A percentile compares a stretch with the other conserved stretches of the same genome.
phyloP scores from a whole-genome alignment of 139 green algal species.

The Chlorella sp. region DNA sequence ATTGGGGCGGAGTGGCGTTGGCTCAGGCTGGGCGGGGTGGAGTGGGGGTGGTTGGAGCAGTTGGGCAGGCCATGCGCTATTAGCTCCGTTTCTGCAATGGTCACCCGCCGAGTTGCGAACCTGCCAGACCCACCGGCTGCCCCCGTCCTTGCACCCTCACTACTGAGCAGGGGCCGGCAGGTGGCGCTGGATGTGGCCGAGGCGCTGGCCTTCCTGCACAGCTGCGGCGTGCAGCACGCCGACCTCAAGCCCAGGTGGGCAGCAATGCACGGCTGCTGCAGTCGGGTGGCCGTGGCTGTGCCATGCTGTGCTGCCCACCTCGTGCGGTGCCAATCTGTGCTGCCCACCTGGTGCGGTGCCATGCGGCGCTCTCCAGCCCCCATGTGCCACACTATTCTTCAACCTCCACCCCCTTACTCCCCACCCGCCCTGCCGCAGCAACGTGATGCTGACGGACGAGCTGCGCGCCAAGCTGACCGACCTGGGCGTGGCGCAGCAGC shows the following conservation, averaged over 20 bases:
- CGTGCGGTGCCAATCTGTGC: too few relatives aligned
- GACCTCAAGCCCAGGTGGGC: not conserved
- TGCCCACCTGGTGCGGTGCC: not conserved
- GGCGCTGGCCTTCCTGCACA: slow-evolving; percentile 14
- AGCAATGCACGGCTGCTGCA: too few relatives aligned
- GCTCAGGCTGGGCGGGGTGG: too few relatives aligned
- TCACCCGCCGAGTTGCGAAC: too few relatives aligned
- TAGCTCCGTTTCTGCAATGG: too few relatives aligned
- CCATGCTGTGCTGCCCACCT: too few relatives aligned
- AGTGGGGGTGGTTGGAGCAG: not conserved
- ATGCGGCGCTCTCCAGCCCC: too few relatives aligned
- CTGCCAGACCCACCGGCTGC: not conserved
- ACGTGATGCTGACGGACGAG: not conserved
- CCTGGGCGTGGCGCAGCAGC: not conserved
- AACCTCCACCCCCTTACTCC: too few relatives aligned
- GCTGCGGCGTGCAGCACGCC: not conserved
- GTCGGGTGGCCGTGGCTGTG: too few relatives aligned
- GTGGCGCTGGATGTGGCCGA: slow-evolving; percentile 2
- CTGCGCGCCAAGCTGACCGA: not conserved
- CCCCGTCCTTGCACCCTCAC: too few relatives aligned
- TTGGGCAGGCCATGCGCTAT: not conserved
- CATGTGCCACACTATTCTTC: not conserved
- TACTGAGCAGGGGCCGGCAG: not conserved
- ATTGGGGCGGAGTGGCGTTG: not conserved
- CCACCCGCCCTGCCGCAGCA: not conserved